Percentiles rank a stretch among this genome's conserved stretches.
Conservation (phyloP, 1,139 yeast species). For the Magnusiomyces fungicola region DNA sequence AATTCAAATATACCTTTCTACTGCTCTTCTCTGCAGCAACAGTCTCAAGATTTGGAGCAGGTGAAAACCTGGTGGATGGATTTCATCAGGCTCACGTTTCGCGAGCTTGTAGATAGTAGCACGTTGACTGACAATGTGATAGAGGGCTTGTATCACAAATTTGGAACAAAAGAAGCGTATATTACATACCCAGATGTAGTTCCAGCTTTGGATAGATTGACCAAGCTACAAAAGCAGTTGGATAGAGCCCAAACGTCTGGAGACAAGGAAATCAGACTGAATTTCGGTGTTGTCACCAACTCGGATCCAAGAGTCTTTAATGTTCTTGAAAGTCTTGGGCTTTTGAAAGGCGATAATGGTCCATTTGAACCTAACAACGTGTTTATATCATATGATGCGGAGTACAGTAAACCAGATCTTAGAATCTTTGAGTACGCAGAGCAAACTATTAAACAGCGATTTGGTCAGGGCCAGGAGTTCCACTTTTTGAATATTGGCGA, state of each 20-base stretch:
- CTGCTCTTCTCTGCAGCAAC: background rate
- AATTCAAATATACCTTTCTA: background rate
- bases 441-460: background rate
- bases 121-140: slow-evolving; percentile 8
- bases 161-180: slow-evolving; percentile 21
- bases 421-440: slow-evolving; percentile 20
- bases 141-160: slow-evolving; percentile 20
- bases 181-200: slow-evolving; percentile 20
- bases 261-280: background rate
- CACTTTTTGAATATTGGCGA: slow-evolving; percentile 27
- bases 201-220: slow-evolving; percentile 15
- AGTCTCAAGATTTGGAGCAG: background rate
- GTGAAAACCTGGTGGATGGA: slow-evolving; percentile 23
- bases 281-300: slow-evolving; percentile 24
- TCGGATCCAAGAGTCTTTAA: slow-evolving; percentile 24
- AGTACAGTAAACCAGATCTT: slow-evolving; percentile 23
- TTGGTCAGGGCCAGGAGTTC: background rate
- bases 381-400: slow-evolving; percentile 23
- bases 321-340: slow-evolving; percentile 19
- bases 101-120: slow-evolving; percentile 4
- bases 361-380: slow-evolving; percentile 13
- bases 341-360: slow-evolving; percentile 15
- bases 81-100: slow-evolving; percentile 20
- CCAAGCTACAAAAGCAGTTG: background rate
- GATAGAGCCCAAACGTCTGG: background rate